Evolutionary conservation across 352 stramenopile species (phyloP).

Genomic region (Pythium dissotocum): DNA sequence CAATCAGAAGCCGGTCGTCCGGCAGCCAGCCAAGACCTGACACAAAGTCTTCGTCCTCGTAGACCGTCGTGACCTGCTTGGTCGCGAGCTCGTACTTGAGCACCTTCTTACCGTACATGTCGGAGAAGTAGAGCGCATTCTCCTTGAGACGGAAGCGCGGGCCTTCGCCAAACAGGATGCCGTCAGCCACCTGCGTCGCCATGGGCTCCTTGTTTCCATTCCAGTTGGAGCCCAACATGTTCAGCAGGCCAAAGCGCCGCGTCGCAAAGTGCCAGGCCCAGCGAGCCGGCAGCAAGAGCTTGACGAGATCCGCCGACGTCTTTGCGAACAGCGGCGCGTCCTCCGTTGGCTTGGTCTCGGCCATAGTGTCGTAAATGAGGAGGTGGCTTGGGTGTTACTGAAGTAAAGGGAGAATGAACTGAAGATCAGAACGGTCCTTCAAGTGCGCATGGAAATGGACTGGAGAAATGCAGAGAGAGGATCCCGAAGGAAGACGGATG

Average conservation of each 20-base stretch:
- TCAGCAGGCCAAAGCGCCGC: slow-evolving; percentile 23
- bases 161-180: slow-evolving; percentile 55
- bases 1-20: slow-evolving; percentile 58
- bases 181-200: slow-evolving; percentile 35
- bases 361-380: background rate
- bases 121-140: slow-evolving; percentile 59
- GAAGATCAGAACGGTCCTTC: no score
- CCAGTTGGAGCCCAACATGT: slow-evolving; percentile 13
- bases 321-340: slow-evolving; percentile 26
- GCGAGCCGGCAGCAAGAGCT: slow-evolving; percentile 22
- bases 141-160: slow-evolving; percentile 59
- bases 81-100: slow-evolving; percentile 53
- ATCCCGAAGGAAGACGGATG: no score
- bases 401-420: background rate
- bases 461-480: no score
- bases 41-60: slow-evolving; percentile 48
- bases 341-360: slow-evolving; percentile 1
- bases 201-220: slow-evolving; percentile 32
- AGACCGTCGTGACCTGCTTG: slow-evolving; percentile 39
- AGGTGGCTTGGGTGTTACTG: background rate
- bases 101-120: slow-evolving; percentile 67
- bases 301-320: slow-evolving; percentile 19
- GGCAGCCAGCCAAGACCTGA: slow-evolving; percentile 65
- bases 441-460: no score
- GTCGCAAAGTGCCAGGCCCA: slow-evolving; percentile 38